These are phyloP conservation scores for Citrus inodora DNA, from an alignment of 345 rosid genomes.

Conservation along the genomic window DNA sequence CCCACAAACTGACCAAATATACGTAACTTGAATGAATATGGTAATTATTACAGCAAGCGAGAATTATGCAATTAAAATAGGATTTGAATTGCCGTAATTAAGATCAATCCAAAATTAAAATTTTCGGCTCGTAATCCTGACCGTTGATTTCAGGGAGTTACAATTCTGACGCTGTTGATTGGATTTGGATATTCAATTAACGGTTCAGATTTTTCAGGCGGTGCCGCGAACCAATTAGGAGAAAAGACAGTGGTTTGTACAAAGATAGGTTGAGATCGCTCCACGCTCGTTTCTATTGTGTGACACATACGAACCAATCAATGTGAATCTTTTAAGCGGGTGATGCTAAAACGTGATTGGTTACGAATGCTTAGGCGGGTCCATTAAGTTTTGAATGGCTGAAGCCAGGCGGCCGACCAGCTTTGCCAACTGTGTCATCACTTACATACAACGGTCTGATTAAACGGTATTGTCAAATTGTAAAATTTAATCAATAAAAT, in stretches of 20 bases:
- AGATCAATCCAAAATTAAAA: background rate
- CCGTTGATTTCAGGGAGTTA: background rate
- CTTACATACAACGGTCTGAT: too few relatives aligned
- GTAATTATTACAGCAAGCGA: background rate
- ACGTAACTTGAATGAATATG: background rate
- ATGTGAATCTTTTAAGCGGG: too few relatives aligned
- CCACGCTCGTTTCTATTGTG: background rate
- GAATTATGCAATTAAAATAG: background rate
- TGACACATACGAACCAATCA: background rate
- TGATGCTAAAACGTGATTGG: background rate
- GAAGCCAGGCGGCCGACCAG: too few relatives aligned
- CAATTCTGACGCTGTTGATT: too few relatives aligned
- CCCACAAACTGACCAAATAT: constrained; percentile 2
- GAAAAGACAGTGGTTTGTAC: constrained; percentile 21
- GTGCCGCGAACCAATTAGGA: constrained; percentile 21
- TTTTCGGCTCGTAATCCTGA: background rate
- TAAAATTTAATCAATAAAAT: too few relatives aligned
- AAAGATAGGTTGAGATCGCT: background rate
- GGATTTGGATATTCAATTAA: background rate
- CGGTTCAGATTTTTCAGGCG: constrained; percentile 5
- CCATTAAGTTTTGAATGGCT: background rate
- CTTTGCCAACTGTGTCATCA: background rate
- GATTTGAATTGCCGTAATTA: background rate
- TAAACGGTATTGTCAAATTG: background rate
- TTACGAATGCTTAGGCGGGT: background rate